A percentile compares a stretch with the other conserved stretches of the same genome.
Conservation (phyloP, 2,329 filamentous ascomycete genomes). For the Penicillium sp. region DNA sequence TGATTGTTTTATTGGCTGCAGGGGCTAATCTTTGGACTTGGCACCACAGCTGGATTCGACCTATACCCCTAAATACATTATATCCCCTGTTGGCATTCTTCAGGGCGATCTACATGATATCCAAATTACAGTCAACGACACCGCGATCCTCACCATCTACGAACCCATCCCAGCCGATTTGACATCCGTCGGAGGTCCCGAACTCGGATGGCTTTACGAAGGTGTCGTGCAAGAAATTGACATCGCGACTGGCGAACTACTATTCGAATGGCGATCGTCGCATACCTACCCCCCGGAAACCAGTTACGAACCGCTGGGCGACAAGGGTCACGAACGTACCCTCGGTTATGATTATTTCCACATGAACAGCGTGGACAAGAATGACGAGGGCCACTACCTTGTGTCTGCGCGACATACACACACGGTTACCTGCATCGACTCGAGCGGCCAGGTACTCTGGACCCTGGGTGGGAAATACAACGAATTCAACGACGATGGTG, state of each 20-base stretch:
- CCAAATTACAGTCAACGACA: slow-evolving; percentile 41
- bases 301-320: slow-evolving; percentile 18
- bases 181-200: slow-evolving; percentile 37
- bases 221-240: slow-evolving; percentile 48
- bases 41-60: slow-evolving; percentile 25
- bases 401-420: slow-evolving; percentile 43
- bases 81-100: slow-evolving; percentile 20
- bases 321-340: slow-evolving; percentile 17
- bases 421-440: slow-evolving; percentile 41
- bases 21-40: slow-evolving; percentile 3
- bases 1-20: not conserved
- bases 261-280: slow-evolving; percentile 49
- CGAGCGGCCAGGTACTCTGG: slow-evolving; percentile 27
- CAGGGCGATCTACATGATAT: slow-evolving; percentile 47
- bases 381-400: slow-evolving; percentile 43
- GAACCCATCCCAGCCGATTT: slow-evolving; percentile 42
- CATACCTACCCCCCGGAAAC: slow-evolving; percentile 36
- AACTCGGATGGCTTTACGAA: slow-evolving; percentile 43
- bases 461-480: slow-evolving; percentile 31
- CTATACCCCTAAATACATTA: slow-evolving; percentile 29
- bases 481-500: slow-evolving; percentile 23
- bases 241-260: slow-evolving; percentile 41
- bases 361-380: slow-evolving; percentile 55
- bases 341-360: slow-evolving; percentile 55
- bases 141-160: slow-evolving; percentile 45